These are phyloP conservation scores for Clarireedia hainanense DNA, from an alignment of 2,329 filamentous ascomycete genomes.

Conservation along the genomic window DNA sequence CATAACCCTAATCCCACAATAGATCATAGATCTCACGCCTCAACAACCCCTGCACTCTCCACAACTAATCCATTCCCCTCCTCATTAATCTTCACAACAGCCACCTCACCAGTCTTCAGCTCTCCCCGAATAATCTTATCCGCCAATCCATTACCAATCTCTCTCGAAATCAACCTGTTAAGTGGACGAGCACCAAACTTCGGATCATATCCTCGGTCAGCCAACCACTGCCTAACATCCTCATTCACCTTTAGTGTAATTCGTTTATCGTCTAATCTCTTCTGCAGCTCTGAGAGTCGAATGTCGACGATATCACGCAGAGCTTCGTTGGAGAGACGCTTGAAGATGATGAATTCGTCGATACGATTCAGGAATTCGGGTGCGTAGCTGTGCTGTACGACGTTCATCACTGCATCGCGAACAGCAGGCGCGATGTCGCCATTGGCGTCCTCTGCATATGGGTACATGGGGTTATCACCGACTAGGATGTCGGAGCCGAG, in stretches of 20 bases:
- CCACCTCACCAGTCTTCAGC: constrained; percentile 67
- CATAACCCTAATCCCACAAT: background rate
- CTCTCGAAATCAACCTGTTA: constrained; percentile 81
- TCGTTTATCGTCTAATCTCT: constrained; percentile 73
- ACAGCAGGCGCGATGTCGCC: constrained; percentile 67
- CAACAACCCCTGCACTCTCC: constrained; percentile 7
- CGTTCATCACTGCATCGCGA: constrained; percentile 78
- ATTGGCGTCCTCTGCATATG: constrained; percentile 52
- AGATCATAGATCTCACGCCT: background rate
- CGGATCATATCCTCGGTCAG: constrained; percentile 83
- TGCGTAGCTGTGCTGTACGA: constrained; percentile 66
- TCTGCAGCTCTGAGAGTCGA: constrained; percentile 74
- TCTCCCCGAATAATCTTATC: constrained; percentile 87
- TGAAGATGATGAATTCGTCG: constrained; percentile 96
- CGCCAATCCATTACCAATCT: constrained; percentile 82
- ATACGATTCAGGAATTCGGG: constrained; percentile 96
- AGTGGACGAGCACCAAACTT: constrained; percentile 85
- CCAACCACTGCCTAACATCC: constrained; percentile 76
- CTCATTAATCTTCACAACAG: constrained; percentile 59
- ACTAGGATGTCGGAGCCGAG: constrained; percentile 88
- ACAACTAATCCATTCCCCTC: constrained; percentile 53
- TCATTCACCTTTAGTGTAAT: constrained; percentile 67
- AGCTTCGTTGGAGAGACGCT: constrained; percentile 68
- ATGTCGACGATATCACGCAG: constrained; percentile 93
- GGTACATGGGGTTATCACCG: constrained; percentile 57